phyloP scores from a whole-genome alignment of 2,329 filamentous ascomycete species.

The Chaetothyriales sp. region DNA sequence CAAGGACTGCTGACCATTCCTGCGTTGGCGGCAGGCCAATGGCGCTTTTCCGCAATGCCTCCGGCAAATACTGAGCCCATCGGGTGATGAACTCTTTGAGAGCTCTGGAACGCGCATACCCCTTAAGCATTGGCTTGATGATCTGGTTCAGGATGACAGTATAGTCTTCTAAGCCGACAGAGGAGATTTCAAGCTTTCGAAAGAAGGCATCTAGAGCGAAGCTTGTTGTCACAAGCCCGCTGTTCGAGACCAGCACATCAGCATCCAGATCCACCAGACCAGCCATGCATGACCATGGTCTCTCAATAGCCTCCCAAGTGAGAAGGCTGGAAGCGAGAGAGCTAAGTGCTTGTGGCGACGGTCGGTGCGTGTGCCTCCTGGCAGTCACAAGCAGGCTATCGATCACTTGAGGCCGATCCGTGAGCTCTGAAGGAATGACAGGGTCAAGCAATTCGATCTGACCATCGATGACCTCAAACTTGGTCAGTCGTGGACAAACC shows the following conservation, averaged over 20 bases:
- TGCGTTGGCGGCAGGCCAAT: constrained; percentile 14
- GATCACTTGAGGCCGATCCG: not conserved
- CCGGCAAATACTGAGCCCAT: constrained; percentile 28
- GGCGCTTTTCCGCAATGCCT: constrained; percentile 22
- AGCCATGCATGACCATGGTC: constrained; percentile 29
- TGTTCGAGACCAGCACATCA: constrained; percentile 32
- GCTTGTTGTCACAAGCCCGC: constrained; percentile 26
- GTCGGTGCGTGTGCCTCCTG: not conserved
- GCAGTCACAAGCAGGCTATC: not conserved
- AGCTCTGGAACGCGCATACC: constrained; percentile 29
- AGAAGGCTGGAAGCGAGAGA: constrained; percentile 30
- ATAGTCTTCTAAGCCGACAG: constrained; percentile 15
- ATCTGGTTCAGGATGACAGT: constrained; percentile 26
- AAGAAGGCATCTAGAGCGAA: constrained; percentile 26
- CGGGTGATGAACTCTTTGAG: constrained; percentile 26
- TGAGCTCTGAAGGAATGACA: not conserved
- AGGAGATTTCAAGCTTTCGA: constrained; percentile 16
- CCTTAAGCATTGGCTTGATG: constrained; percentile 27
- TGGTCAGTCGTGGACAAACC: constrained; percentile 20
- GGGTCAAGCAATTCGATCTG: not conserved
- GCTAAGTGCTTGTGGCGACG: constrained; percentile 21
- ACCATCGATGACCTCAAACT: not conserved
- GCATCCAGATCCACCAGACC: constrained; percentile 29
- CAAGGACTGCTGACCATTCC: constrained; percentile 19
- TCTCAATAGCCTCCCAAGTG: constrained; percentile 19